A percentile compares a stretch with the other conserved stretches of the same genome.
Conservation (phyloP, 208 protist species). For the Crithidia expoeki region DNA sequence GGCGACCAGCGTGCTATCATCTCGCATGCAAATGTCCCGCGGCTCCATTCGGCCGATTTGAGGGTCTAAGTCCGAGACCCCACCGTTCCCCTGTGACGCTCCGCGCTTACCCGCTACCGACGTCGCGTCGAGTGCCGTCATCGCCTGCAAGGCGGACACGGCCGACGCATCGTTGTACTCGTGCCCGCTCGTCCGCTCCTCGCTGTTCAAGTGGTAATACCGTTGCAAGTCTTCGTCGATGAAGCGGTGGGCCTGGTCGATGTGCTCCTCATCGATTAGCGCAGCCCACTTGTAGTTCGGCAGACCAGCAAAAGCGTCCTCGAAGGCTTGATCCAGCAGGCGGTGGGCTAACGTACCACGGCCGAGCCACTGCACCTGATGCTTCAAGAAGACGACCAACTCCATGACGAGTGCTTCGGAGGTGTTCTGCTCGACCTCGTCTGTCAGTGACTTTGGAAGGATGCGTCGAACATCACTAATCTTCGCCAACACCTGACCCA, state of each 20-base stretch:
- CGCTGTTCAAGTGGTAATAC: slow-evolving; percentile 79
- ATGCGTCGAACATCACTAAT: slow-evolving; percentile 48
- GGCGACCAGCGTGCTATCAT: slow-evolving; percentile 70
- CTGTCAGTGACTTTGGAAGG: slow-evolving; percentile 58
- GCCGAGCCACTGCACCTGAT: slow-evolving; percentile 64
- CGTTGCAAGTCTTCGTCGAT: slow-evolving; percentile 72
- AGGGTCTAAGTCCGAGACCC: slow-evolving; percentile 33
- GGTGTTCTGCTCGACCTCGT: slow-evolving; percentile 64
- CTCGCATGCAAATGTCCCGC: slow-evolving; percentile 58
- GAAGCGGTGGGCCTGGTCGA: slow-evolving; percentile 40
- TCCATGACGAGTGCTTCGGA: slow-evolving; percentile 71
- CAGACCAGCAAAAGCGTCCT: slow-evolving; percentile 68
- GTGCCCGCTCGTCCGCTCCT: slow-evolving; percentile 79
- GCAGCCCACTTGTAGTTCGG: slow-evolving; percentile 56
- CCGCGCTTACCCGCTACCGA: background rate
- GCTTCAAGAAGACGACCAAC: slow-evolving; percentile 70
- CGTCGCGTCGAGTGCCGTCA: slow-evolving; percentile 30
- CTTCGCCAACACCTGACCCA: slow-evolving; percentile 76
- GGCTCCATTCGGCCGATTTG: slow-evolving; percentile 52
- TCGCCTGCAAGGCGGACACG: slow-evolving; percentile 36
- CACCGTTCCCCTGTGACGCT: background rate
- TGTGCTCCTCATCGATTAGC: slow-evolving; percentile 57
- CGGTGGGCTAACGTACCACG: slow-evolving; percentile 58
- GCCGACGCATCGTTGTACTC: slow-evolving; percentile 47
- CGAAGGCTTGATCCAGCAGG: slow-evolving; percentile 69